Evolutionary conservation across 331 rosid genomes (phyloP).

Genomic region (Malus hybrid): DNA sequence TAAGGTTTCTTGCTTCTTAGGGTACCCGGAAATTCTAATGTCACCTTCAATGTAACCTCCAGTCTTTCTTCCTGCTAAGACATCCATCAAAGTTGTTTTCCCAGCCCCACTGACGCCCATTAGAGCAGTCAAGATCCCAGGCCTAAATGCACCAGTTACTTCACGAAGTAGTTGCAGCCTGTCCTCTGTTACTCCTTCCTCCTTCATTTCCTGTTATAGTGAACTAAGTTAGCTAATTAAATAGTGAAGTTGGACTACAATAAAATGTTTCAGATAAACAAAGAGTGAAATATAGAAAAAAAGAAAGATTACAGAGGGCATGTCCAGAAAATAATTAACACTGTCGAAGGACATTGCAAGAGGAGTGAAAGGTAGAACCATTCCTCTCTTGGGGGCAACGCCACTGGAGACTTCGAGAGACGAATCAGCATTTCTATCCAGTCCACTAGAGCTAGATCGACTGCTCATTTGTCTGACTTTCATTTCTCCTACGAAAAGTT

Average conservation of each 20-base stretch:
- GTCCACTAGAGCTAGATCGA: slow-evolving; percentile 41
- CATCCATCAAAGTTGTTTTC: slow-evolving; percentile 98
- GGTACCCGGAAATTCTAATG: slow-evolving; percentile 76
- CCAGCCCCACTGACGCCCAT: slow-evolving; percentile 99
- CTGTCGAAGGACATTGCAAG: slow-evolving; percentile 90
- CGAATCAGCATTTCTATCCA: slow-evolving; percentile 37
- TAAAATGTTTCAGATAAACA: not conserved
- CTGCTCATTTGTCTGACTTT: slow-evolving; percentile 63
- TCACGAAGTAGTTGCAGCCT: slow-evolving; percentile 37
- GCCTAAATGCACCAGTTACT: slow-evolving; percentile 68
- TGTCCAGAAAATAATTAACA: slow-evolving; percentile 82
- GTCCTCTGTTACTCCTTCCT: slow-evolving; percentile 70
- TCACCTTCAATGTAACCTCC: slow-evolving; percentile 96
- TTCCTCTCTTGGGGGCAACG: slow-evolving; percentile 76
- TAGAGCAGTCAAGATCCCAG: slow-evolving; percentile 88
- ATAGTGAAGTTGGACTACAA: not conserved
- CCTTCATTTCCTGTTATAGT: slow-evolving; percentile 74
- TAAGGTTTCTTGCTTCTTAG: slow-evolving; percentile 97
- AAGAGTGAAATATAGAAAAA: slow-evolving; percentile 1
- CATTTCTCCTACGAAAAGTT: slow-evolving; percentile 60
- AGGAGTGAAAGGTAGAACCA: slow-evolving; percentile 91
- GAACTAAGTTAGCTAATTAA: slow-evolving; percentile 6
- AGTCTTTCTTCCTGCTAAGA: slow-evolving; percentile 90
- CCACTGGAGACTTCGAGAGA: slow-evolving; percentile 35
- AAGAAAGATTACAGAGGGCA: slow-evolving; percentile 69